phyloP scores from a whole-genome alignment of 2,329 filamentous ascomycete species.

The Celoporthe dispersa region DNA sequence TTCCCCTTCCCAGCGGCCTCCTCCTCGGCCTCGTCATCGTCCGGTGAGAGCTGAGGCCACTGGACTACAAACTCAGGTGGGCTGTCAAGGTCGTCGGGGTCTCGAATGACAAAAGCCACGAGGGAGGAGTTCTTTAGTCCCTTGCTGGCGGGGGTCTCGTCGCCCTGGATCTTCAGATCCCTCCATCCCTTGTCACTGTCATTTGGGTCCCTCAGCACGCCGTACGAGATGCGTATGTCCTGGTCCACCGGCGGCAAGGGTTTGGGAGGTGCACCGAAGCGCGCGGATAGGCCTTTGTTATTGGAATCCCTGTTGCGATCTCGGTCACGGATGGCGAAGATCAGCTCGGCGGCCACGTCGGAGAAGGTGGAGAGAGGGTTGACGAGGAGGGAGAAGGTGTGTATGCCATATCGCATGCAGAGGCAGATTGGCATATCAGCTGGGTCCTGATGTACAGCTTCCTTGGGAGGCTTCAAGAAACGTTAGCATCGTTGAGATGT shows the following conservation, averaged over 20 bases:
- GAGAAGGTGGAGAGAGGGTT: constrained; percentile 61
- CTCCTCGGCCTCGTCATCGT: constrained; percentile 19
- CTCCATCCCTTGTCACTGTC: constrained; percentile 57
- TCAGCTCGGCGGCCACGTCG: constrained; percentile 60
- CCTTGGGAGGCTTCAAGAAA: constrained; percentile 19
- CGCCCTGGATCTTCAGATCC: constrained; percentile 44
- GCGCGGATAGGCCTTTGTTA: constrained; percentile 47
- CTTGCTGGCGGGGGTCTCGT: constrained; percentile 46
- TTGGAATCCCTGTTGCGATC: constrained; percentile 58
- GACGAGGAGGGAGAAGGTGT: constrained; percentile 72
- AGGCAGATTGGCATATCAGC: constrained; percentile 63
- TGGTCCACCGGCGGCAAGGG: constrained; percentile 47
- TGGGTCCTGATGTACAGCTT: constrained; percentile 32
- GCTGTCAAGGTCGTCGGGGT: constrained; percentile 42
- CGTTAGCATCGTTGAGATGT: background rate
- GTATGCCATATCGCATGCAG: constrained; percentile 73
- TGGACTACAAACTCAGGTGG: constrained; percentile 51
- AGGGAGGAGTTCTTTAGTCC: constrained; percentile 52
- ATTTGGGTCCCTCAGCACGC: constrained; percentile 47
- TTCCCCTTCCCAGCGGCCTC: constrained; percentile 21
- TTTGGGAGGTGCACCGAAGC: constrained; percentile 39
- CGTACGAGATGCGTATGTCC: constrained; percentile 51
- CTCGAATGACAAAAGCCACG: constrained; percentile 54
- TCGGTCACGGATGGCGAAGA: constrained; percentile 60
- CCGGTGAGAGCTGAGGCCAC: constrained; percentile 42